Base-by-base conservation (phyloP, 306 rosid genomes). In the Medicago arabica region DNA sequence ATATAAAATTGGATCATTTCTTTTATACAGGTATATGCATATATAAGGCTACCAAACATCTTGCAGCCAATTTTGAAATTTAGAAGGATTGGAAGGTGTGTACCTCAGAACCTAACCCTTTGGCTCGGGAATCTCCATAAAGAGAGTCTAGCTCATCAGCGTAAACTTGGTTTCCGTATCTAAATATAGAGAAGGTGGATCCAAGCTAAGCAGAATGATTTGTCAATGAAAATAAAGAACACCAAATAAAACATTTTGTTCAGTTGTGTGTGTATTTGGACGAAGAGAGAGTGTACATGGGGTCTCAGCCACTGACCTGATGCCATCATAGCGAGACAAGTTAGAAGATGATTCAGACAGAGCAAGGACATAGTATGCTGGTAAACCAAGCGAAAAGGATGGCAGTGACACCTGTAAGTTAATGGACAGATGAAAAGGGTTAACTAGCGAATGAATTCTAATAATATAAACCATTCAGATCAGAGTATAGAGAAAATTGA, bases 81-180 rank as follows among this genome's bases (percentile, higher is more conserved):
- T 40, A 72, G 76, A 54, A 72, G 23, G 50, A 60, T 34, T 19
- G 19, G 58, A 75, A 61, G 67, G 61, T 34, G 39, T 68, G 57
- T 88, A 95, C 99, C 97, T 95, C 99, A 57, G 88, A 80, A 83
- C 99, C 99, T 81, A 92, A 85, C 66, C 99, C 97, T 76, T 88
- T 80, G 63, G 98, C 93, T 70, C 97, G 85, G 66, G 99, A 95
- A 81, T 81, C 85, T 77, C 86, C 86, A 82, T 92, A 95, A 34
- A 89, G 90, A 53, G 90, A 87, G 79, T 79, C 81, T 85, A 95
- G 82, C 83, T 89, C 93, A 41, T 89, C 92, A 21, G 92, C 88
- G 67, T 59, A 67, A 83, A 80, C 88, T 87, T 90, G 99, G 78
- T 88, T 86, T 80, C 99, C 97, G 18, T 92, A 95, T 80, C 98